phyloP scores from a whole-genome alignment of 768 basidiomycete species.

The Lentinus tigrinus region DNA sequence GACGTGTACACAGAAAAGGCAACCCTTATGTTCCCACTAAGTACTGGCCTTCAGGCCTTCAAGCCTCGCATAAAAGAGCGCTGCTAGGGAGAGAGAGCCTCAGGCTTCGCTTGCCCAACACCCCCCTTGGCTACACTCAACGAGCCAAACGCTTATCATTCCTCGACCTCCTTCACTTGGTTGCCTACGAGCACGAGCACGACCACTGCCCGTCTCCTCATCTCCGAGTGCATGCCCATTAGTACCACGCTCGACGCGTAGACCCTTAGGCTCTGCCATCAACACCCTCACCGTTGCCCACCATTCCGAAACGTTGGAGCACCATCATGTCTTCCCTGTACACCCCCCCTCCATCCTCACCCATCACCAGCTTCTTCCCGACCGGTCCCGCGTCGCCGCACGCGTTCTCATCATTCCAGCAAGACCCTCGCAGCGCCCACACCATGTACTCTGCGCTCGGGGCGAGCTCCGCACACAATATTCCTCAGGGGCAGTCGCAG shows the following conservation, averaged over 20 bases:
- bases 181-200: neutral
- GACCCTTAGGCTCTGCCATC: neutral
- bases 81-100: neutral
- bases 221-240: neutral
- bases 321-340: constrained; percentile 31
- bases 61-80: constrained; percentile 10
- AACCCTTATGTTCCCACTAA: constrained; percentile 9
- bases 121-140: neutral
- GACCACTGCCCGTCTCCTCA: neutral
- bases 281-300: neutral
- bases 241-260: neutral
- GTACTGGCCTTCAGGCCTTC: neutral
- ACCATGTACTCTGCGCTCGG: constrained; percentile 31
- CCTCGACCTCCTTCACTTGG: neutral
- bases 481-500: constrained; percentile 7
- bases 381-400: constrained; percentile 32
- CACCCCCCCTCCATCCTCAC: constrained; percentile 27
- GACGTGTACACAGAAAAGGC: constrained; percentile 7
- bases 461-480: constrained; percentile 8
- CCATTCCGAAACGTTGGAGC: neutral
- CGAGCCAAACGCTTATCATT: neutral
- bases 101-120: constrained; percentile 13
- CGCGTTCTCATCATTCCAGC: constrained; percentile 35
- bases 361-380: constrained; percentile 33
- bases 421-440: constrained; percentile 33